Evolutionary conservation across 2,329 filamentous ascomycete species (phyloP).

Genomic region (Daldinia eschscholtzii): DNA sequence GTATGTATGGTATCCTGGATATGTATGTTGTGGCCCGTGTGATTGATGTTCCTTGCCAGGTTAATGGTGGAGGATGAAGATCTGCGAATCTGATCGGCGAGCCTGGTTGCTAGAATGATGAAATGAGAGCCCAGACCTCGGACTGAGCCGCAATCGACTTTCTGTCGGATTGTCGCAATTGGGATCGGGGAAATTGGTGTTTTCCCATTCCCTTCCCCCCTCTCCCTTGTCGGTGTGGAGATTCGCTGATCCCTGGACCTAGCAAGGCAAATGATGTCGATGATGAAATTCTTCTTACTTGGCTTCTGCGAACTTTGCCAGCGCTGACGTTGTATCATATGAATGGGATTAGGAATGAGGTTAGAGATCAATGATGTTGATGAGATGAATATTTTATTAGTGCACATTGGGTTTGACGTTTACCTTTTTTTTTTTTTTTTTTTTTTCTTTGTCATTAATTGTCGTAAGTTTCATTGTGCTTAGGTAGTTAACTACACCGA

Average conservation of each 20-base stretch:
- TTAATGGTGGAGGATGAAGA: constrained; percentile 39
- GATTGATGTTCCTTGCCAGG: constrained; percentile 21
- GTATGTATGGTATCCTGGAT: not conserved
- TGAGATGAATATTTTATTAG: constrained; percentile 11
- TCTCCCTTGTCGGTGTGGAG: constrained; percentile 43
- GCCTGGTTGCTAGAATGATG: constrained; percentile 47
- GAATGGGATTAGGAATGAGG: not conserved
- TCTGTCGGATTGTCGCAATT: constrained; percentile 48
- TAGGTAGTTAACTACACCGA: not conserved
- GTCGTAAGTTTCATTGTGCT: not conserved
- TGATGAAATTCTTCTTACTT: constrained; percentile 43
- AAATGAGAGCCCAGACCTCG: constrained; percentile 48
- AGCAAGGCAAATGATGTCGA: constrained; percentile 46
- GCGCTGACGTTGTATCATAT: constrained; percentile 39
- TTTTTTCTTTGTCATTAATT: not conserved
- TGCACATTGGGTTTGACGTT: not conserved
- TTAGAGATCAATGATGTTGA: constrained; percentile 30
- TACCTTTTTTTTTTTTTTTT: not conserved
- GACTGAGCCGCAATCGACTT: constrained; percentile 53
- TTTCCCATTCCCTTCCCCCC: constrained; percentile 46
- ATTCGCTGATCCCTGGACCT: constrained; percentile 42
- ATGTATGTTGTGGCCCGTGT: constrained; percentile 24
- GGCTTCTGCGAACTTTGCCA: constrained; percentile 31
- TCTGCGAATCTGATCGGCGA: constrained; percentile 44
- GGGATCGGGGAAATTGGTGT: constrained; percentile 50